Base-by-base conservation (phyloP, 1,139 yeast species). In the Casaregolazyma suthepensis region DNA sequence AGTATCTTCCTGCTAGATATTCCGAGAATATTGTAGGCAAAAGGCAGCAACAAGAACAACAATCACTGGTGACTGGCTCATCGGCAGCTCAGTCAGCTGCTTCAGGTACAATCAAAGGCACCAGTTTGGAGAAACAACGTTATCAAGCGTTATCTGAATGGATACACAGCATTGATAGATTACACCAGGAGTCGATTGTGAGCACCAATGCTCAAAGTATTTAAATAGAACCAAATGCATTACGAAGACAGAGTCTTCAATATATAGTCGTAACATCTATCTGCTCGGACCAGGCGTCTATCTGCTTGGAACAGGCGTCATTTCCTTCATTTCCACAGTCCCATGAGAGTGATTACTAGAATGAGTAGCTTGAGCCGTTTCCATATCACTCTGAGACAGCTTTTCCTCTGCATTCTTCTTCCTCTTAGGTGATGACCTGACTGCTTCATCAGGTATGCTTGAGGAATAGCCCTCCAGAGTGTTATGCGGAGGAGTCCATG, bases 401-500 rank as follows among this genome's bases (percentile, higher is more conserved):
- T 20, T 22, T n/a, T 37, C 29, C 19, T 50, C 49, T 2, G 42
- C 9, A 13, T 6, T 31, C 13, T 45, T 29, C 43, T 43, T 49
- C 13, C n/a, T 20, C 29, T 38, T 23, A 9, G 20, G 48, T n/a
- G 42, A 10, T 1, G 42, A 29, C 2, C 29, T 26, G 10, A 19
- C 23, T 5, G 15, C 20, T 6, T n/a, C 31, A 18, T 43, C 17
- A 10, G 48, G 42, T 31, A 47, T 44, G 15, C 50, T 29, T 23
- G 48, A 43, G 13, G 31, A 26, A 26, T 54, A 48, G 5, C 59
- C 57, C 12, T 45, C 45, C 10, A 55, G 44, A 23, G 55, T 55
- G 45, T 58, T 54, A 20, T 56, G 22, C 9, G 74, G 72, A 2
- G 72, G 67, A 19, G 66, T 56, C 83, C 84, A 87, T 61, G 89